A percentile compares a stretch with the other conserved stretches of the same genome.
Conservation (phyloP, 2,329 filamentous ascomycete genomes). For the Verticillium dahliae region DNA sequence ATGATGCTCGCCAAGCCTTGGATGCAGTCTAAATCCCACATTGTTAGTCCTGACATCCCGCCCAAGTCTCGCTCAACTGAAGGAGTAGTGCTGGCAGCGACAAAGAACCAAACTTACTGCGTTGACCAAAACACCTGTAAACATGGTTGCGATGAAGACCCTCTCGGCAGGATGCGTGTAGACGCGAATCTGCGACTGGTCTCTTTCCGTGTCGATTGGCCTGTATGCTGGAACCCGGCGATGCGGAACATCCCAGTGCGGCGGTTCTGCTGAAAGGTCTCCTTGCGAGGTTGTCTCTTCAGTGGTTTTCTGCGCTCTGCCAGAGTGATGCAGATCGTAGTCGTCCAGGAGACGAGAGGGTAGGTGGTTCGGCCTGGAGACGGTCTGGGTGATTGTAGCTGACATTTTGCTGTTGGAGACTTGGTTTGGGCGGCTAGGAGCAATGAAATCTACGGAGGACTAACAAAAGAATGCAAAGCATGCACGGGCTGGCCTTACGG, state of each 20-base stretch:
- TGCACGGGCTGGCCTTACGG: no score
- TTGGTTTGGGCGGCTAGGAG: no score
- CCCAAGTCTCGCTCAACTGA: neutral
- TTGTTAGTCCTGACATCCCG: no score
- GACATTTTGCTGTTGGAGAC: conserved; percentile 4
- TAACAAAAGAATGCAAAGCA: no score
- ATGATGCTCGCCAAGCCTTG: conserved; percentile 42
- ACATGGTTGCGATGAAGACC: conserved; percentile 16
- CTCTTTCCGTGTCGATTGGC: conserved; percentile 13
- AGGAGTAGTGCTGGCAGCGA: neutral
- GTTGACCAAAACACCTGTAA: conserved; percentile 14
- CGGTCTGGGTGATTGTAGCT: conserved; percentile 28
- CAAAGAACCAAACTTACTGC: conserved; percentile 7
- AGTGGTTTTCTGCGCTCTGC: neutral
- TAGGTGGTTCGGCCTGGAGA: conserved; percentile 25
- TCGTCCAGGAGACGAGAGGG: conserved; percentile 30
- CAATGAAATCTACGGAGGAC: no score
- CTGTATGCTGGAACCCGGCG: conserved; percentile 16
- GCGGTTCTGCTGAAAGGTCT: neutral
- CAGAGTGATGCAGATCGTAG: conserved; percentile 38
- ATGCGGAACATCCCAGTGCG: conserved; percentile 13
- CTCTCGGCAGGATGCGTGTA: conserved; percentile 11
- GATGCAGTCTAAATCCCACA: conserved; percentile 23
- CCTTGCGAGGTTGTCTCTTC: neutral
- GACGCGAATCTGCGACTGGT: conserved; percentile 11